A percentile compares a stretch with the other conserved stretches of the same genome.
phyloP scores from a whole-genome alignment of 2,329 filamentous ascomycete species.

The Xylaria polymorpha region DNA sequence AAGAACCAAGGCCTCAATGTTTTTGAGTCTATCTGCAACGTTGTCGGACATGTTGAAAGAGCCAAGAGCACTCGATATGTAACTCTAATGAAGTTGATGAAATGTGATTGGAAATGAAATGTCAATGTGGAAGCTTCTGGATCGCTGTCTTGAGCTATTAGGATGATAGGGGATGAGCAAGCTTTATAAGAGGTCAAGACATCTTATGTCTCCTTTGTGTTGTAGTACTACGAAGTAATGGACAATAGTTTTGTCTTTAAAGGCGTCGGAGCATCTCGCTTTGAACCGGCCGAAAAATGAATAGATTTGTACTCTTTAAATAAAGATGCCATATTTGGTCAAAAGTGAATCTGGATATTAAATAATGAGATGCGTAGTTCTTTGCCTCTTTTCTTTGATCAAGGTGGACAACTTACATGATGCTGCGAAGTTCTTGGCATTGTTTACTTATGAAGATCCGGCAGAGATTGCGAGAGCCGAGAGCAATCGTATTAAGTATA shows the following conservation, averaged over 20 bases:
- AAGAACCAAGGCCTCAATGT: background rate
- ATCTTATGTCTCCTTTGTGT: background rate
- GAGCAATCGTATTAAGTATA: no score
- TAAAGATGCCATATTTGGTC: background rate
- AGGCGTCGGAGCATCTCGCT: background rate
- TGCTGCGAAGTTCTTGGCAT: background rate
- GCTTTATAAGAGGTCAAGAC: slow-evolving; percentile 16
- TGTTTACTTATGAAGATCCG: slow-evolving; percentile 10
- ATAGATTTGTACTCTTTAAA: background rate
- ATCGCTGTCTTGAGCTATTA: background rate
- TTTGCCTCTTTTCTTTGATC: slow-evolving; percentile 64
- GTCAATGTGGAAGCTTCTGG: background rate
- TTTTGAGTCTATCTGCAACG: background rate
- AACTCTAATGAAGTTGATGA: no score
- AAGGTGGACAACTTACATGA: background rate
- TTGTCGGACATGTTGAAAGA: background rate
- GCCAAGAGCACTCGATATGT: background rate
- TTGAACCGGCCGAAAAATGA: background rate
- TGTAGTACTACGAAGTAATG: background rate
- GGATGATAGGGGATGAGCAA: background rate
- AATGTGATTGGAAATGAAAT: no score
- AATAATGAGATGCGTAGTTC: slow-evolving; percentile 5
- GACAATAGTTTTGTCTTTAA: background rate
- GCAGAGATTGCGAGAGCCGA: slow-evolving; percentile 20
- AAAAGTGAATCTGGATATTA: background rate